Percentiles rank a stretch among this genome's conserved stretches.
phyloP scores from a whole-genome alignment of 2,329 filamentous ascomycete genomes.

The Penicillium glabrum region DNA sequence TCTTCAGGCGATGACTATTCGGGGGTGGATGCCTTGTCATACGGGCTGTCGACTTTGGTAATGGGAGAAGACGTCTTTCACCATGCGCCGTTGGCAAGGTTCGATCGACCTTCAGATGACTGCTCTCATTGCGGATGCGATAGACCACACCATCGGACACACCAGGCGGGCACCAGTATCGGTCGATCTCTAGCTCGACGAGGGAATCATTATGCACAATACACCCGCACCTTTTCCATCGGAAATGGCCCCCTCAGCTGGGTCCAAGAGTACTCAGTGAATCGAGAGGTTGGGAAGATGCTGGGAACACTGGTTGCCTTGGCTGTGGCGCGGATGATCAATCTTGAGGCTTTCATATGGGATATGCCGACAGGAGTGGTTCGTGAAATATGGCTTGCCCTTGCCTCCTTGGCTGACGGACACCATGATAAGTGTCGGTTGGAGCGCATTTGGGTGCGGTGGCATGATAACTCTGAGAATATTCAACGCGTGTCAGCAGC shows the following conservation, averaged over 20 bases:
- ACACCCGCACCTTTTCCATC: constrained; percentile 77
- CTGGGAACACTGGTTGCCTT: constrained; percentile 78
- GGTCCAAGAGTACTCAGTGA: constrained; percentile 79
- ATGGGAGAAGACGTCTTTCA: constrained; percentile 67
- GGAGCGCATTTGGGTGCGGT: constrained; percentile 75
- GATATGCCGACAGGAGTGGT: constrained; percentile 86
- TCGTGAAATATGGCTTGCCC: constrained; percentile 76
- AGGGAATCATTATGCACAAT: constrained; percentile 75
- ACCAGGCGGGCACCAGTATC: neutral
- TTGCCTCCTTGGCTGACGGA: constrained; percentile 68
- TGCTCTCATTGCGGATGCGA: constrained; percentile 36
- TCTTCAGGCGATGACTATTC: constrained; percentile 64
- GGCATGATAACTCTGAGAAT: constrained; percentile 70
- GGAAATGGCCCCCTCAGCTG: constrained; percentile 78
- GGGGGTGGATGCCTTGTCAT: constrained; percentile 79
- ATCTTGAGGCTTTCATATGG: constrained; percentile 80
- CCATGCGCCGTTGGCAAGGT: constrained; percentile 43
- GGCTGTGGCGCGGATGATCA: constrained; percentile 77
- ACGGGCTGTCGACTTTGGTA: constrained; percentile 76
- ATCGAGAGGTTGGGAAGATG: constrained; percentile 84
- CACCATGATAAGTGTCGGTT: constrained; percentile 65
- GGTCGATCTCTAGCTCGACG: constrained; percentile 41
- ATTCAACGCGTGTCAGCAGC: constrained; percentile 22
- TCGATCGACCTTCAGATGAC: neutral
- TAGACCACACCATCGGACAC: constrained; percentile 14